Conservation (phyloP, 2,329 filamentous ascomycete genomes). For the Akanthomyces uredinophilus region DNA sequence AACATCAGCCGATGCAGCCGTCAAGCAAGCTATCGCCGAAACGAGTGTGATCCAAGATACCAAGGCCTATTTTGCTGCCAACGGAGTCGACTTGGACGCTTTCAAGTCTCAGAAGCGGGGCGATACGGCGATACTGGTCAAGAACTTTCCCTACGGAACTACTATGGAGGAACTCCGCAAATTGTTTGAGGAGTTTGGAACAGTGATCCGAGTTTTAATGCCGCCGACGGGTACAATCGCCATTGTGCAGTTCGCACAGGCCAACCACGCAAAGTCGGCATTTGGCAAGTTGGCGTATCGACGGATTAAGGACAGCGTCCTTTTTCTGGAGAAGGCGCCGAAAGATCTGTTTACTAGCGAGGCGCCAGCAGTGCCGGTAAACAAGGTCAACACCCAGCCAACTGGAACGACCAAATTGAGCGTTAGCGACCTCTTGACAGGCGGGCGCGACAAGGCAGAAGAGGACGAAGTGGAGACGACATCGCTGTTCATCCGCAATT, state of each 20-base stretch:
- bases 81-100: conserved; percentile 86
- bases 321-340: conserved; percentile 92
- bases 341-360: conserved; percentile 63
- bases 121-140: conserved; percentile 82
- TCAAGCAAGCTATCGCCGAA: conserved; percentile 95
- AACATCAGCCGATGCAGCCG: conserved; percentile 88
- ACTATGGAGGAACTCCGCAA: conserved; percentile 71
- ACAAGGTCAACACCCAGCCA: conserved; percentile 32
- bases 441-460: conserved; percentile 43
- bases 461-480: conserved; percentile 56
- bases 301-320: conserved; percentile 81
- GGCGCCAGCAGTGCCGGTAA: conserved; percentile 16
- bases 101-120: conserved; percentile 83
- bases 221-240: conserved; percentile 90
- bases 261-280: conserved; percentile 74
- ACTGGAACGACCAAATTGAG: conserved; percentile 56
- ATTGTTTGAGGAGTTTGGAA: conserved; percentile 81
- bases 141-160: conserved; percentile 88
- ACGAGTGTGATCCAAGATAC: conserved; percentile 95
- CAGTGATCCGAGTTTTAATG: conserved; percentile 78
- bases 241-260: conserved; percentile 80
- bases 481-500: conserved; percentile 90
- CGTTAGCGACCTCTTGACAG: conserved; percentile 62
- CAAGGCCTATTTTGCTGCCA: conserved; percentile 80
- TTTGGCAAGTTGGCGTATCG: conserved; percentile 84